These are phyloP conservation scores for Backusella parvicylindrica DNA, from an alignment of 192 early-diverging fungal genomes.

Conservation along the genomic window DNA sequence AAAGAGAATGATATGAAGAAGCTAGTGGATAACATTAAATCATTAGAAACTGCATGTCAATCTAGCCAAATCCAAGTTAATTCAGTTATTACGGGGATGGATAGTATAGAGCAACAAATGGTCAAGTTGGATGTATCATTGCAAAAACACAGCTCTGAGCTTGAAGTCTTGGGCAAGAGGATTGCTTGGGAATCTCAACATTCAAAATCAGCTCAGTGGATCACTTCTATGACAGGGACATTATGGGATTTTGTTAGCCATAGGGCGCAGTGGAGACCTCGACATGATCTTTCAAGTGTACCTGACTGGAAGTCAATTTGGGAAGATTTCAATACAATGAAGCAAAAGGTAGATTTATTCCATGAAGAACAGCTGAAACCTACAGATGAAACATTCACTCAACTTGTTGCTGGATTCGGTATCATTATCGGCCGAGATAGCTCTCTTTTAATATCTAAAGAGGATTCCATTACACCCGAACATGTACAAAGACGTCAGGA, in stretches of 20 bases:
- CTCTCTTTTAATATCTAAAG: not conserved
- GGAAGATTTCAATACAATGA: conserved; percentile 11
- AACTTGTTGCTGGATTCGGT: conserved; percentile 19
- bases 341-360: conserved; percentile 20
- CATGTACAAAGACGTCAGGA: conserved; percentile 25
- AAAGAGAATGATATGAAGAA: conserved; percentile 15
- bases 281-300: not conserved
- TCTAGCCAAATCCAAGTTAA: not conserved
- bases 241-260: conserved; percentile 18
- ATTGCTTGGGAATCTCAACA: conserved; percentile 23
- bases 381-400: conserved; percentile 12
- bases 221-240: conserved; percentile 10
- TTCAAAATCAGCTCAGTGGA: conserved; percentile 11
- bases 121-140: conserved; percentile 13
- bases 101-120: not conserved
- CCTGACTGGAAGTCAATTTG: not conserved
- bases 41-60: conserved; percentile 5
- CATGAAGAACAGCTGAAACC: conserved; percentile 19
- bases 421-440: not conserved
- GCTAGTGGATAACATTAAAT: conserved; percentile 6
- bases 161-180: conserved; percentile 18
- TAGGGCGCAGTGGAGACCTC: conserved; percentile 21
- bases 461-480: conserved; percentile 10
- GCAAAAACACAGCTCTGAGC: conserved; percentile 1
- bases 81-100: not conserved